Base-by-base conservation (phyloP, 331 rosid genomes). In the Quercus tomentella region DNA sequence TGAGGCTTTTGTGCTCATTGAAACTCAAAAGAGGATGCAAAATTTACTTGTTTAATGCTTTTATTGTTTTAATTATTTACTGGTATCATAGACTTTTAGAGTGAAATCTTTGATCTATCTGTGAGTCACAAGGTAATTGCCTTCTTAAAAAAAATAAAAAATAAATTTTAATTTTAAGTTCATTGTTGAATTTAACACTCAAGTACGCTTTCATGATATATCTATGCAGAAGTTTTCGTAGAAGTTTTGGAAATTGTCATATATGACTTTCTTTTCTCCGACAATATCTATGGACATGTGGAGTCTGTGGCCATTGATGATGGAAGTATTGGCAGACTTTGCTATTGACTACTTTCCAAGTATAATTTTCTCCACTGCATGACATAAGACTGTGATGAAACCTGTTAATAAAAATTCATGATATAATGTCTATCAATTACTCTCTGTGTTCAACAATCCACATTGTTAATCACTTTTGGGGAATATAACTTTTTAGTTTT, bases 261-360 rank as follows among this genome's bases (percentile, higher is more conserved):
- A 91, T 79, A 86, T 94, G 96, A 92, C 98, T 6, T 92, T 92
- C 83, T 92, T 94, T 85, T 86, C 94, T 60, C 97, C 97, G 6
- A 84, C 96, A 68, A 94, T 94, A 85, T 94, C 98, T 37, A 45
- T 91, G 89, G 92, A 94, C 62, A 85, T 94, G 96, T 94, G 98
- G 97, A 89, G 87, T 84, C 98, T 94, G 65, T 94, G 98, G 98
- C 97, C 98, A 51, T 69, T 91, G 88, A 89, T 94, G 97, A 88
- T 92, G 91, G 94, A 94, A 80, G 90, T 97, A n/a, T 86, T 94
- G 65, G 86, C 91, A 55, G 97, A 92, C 70, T 94, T 97, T 97
- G 97, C 98, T 23, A 92, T 94, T 12, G 97, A 92, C 82, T 91
- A 89, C 84, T 94, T 92, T 82, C 89, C 98, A 72, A 94, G 98